phyloP scores from a whole-genome alignment of 169 alveolate genomes.

The Pseudocohnilembus persalinus region DNA sequence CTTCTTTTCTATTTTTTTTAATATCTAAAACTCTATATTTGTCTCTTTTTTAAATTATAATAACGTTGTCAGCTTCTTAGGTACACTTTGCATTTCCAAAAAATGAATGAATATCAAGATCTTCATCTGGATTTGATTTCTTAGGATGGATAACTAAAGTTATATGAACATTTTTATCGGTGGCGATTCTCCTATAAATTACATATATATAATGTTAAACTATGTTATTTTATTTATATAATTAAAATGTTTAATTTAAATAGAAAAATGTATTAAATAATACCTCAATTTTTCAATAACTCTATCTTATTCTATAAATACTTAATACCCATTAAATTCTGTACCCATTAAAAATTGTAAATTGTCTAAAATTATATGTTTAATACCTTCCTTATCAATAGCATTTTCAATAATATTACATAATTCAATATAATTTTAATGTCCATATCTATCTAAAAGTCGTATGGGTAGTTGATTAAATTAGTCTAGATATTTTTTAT shows the following conservation, averaged over 20 bases:
- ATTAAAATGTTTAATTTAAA: too few species aligned
- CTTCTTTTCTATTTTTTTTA: constrained; percentile 94
- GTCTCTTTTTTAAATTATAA: constrained; percentile 86
- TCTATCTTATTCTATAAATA: constrained; percentile 91
- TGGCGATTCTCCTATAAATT: too few species aligned
- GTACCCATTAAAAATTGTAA: constrained; percentile 92
- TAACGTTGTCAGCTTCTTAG: constrained; percentile 95
- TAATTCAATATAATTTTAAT: constrained; percentile 83
- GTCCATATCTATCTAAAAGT: constrained; percentile 93
- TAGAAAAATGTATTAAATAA: too few species aligned
- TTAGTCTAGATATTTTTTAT: constrained; percentile 80
- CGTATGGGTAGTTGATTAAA: constrained; percentile 88
- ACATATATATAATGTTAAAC: too few species aligned
- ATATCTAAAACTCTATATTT: constrained; percentile 86
- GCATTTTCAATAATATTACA: constrained; percentile 94
- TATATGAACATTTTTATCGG: constrained; percentile 90
- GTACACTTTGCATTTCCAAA: constrained; percentile 96
- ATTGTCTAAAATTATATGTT: constrained; percentile 93
- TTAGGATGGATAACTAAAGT: constrained; percentile 95
- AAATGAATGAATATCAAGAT: constrained; percentile 88
- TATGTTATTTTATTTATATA: too few species aligned
- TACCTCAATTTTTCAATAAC: constrained; percentile 89
- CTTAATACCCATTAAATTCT: constrained; percentile 76
- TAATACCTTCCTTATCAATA: constrained; percentile 90
- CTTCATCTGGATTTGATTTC: constrained; percentile 92